phyloP scores from a whole-genome alignment of 2,329 filamentous ascomycete species.

The Plenodomus biglobosus region DNA sequence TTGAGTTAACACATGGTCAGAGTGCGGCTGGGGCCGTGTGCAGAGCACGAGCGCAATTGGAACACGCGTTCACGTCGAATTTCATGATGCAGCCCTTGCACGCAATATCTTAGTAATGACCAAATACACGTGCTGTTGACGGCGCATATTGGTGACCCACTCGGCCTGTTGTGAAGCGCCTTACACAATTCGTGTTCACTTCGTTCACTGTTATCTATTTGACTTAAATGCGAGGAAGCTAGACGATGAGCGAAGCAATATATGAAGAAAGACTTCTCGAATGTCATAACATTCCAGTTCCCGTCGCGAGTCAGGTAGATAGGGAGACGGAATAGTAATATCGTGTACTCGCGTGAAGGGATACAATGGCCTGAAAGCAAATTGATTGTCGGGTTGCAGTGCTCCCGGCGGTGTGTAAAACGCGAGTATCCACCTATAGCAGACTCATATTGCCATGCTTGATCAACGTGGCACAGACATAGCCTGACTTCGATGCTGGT shows the following conservation, averaged over 20 bases:
- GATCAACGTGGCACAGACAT: background rate
- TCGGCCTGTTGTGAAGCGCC: background rate
- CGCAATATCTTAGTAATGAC: background rate
- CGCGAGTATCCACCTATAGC: background rate
- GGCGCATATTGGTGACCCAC: background rate
- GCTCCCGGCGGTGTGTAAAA: background rate
- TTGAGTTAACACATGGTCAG: background rate
- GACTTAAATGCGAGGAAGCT: background rate
- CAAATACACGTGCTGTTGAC: background rate
- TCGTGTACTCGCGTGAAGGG: background rate
- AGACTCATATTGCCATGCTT: background rate
- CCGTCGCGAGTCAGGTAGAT: background rate
- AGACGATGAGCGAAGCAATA: background rate
- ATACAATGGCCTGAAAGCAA: background rate
- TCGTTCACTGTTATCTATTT: background rate
- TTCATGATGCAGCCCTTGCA: too few relatives aligned
- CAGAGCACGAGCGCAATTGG: background rate
- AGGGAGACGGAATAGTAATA: background rate
- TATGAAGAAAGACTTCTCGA: background rate
- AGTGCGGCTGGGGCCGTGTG: background rate
- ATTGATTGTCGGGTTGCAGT: background rate
- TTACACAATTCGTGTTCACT: background rate
- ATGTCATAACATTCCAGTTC: background rate
- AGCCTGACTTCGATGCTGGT: background rate
- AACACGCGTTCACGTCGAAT: background rate